Conservation (phyloP, 177 flowering plant species). For the Vitis hybrid region DNA sequence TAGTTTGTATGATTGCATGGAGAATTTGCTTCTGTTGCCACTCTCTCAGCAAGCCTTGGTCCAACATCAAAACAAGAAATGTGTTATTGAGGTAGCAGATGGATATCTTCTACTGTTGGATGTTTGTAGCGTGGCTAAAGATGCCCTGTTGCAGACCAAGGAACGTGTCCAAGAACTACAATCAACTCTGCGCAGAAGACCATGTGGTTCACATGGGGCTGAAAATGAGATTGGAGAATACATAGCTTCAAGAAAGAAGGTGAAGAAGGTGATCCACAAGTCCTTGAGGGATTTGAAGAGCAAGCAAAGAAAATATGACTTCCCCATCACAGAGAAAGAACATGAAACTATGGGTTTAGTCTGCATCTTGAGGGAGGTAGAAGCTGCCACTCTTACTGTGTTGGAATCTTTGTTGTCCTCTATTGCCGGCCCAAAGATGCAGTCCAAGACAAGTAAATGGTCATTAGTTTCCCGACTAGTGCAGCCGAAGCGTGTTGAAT, state of each 20-base stretch:
- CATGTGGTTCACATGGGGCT: neutral
- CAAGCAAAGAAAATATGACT: neutral
- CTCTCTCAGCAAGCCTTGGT: slow-evolving; percentile 18
- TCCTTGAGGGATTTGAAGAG: slow-evolving; percentile 13
- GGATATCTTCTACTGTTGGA: slow-evolving; percentile 30
- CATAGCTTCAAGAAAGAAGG: slow-evolving; percentile 21
- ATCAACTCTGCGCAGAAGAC: slow-evolving; percentile 8
- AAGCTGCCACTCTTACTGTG: slow-evolving; percentile 14
- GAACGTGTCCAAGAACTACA: slow-evolving; percentile 19
- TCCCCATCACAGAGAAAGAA: slow-evolving; percentile 8
- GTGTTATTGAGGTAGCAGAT: slow-evolving; percentile 19
- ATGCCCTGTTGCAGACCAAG: slow-evolving; percentile 16
- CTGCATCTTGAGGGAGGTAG: slow-evolving; percentile 24
- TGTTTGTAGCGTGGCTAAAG: slow-evolving; percentile 14
- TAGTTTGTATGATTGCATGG: slow-evolving; percentile 22
- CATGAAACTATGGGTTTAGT: slow-evolving; percentile 8
- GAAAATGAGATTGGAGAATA: slow-evolving; percentile 10
- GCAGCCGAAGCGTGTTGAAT: neutral
- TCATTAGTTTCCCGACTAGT: slow-evolving; percentile 14
- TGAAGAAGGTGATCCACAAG: slow-evolving; percentile 25
- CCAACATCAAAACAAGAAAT: neutral
- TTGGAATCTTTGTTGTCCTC: slow-evolving; percentile 23
- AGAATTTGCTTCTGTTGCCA: slow-evolving; percentile 27
- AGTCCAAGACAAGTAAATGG: slow-evolving; percentile 11
- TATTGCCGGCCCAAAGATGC: slow-evolving; percentile 17